These are phyloP conservation scores for Spizellomyces sp. DNA, from an alignment of 192 early-diverging fungal species.

Conservation along the genomic window DNA sequence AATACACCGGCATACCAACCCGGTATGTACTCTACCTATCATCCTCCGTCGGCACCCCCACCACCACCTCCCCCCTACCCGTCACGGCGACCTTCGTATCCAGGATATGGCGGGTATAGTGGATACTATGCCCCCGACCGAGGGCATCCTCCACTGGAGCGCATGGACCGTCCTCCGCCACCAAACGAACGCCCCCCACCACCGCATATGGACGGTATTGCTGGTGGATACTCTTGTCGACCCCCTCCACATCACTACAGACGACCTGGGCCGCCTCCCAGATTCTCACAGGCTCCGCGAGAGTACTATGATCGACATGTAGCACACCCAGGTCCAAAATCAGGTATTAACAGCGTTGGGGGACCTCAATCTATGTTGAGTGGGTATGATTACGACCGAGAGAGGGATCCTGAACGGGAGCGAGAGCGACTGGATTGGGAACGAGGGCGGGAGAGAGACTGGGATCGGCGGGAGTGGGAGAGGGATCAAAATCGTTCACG, in stretches of 20 bases:
- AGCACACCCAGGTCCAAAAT: too few species aligned
- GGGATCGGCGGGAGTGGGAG: not conserved
- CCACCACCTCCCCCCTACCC: not conserved
- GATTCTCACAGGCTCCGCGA: not conserved
- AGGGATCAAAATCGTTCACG: not conserved
- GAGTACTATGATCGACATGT: not conserved
- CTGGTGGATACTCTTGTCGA: too few species aligned
- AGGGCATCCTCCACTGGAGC: not conserved
- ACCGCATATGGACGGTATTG: too few species aligned
- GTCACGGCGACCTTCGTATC: not conserved
- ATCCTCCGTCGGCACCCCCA: not conserved
- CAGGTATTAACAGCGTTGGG: too few species aligned
- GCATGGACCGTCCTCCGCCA: constrained; percentile 1
- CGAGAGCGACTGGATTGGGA: not conserved
- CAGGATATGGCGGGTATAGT: too few species aligned
- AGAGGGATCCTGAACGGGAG: not conserved
- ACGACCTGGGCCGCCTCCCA: not conserved
- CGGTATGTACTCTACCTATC: not conserved
- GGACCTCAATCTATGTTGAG: too few species aligned
- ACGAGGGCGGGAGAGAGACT: not conserved
- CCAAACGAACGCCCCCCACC: not conserved
- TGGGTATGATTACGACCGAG: too few species aligned
- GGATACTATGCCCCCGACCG: too few species aligned
- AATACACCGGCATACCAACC: not conserved
- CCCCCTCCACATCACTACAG: not conserved